Percentiles rank a stretch among this genome's conserved stretches.
phyloP scores from a whole-genome alignment of 768 basidiomycete genomes.

The Tylopilus subfusipes region DNA sequence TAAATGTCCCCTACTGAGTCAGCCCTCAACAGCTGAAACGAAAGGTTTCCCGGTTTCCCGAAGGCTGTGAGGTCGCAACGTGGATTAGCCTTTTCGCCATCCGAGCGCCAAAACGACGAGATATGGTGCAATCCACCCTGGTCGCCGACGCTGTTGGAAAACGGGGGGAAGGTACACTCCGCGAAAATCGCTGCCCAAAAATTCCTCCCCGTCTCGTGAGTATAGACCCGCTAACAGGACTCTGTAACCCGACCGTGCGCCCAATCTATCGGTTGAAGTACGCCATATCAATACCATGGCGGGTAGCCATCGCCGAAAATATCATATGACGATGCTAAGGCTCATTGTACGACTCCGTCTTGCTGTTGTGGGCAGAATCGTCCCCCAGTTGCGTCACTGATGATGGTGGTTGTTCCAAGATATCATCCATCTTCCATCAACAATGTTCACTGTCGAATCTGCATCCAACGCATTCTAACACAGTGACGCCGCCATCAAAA shows the following conservation, averaged over 20 bases:
- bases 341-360: not conserved
- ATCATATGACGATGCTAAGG: not conserved
- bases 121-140: not conserved
- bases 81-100: slow-evolving; percentile 22
- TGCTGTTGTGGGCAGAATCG: not conserved
- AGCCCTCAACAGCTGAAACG: not conserved
- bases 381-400: not conserved
- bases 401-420: not conserved
- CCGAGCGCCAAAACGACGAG: not conserved
- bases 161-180: not conserved
- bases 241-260: not conserved
- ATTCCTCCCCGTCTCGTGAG: not conserved
- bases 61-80: slow-evolving; percentile 12
- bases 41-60: no score
- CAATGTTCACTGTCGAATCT: slow-evolving; percentile 9
- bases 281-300: not conserved
- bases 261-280: not conserved
- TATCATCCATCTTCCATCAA: not conserved
- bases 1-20: not conserved
- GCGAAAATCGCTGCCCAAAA: not conserved
- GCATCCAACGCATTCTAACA: not conserved
- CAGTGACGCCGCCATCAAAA: slow-evolving; percentile 7
- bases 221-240: not conserved
- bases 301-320: not conserved
- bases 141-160: not conserved